Percentiles rank a stretch among this genome's conserved stretches.
These are phyloP conservation scores for Logfia minima DNA, from an alignment of 129 eudicot genomes.

Conservation along the genomic window DNA sequence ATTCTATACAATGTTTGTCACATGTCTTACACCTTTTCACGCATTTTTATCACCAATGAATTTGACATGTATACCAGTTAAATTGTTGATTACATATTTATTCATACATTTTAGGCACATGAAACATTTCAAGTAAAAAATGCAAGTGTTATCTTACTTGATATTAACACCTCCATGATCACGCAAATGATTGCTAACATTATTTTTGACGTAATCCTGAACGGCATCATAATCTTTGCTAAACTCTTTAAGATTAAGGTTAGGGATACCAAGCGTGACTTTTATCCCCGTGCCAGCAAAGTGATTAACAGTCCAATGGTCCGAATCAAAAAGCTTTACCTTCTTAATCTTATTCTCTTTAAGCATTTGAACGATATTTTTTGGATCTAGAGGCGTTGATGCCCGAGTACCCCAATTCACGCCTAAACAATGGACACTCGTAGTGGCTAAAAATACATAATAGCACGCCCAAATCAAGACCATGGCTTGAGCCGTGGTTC, in stretches of 20 bases:
- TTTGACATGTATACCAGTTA: no score
- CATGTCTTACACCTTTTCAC: no score
- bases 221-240: slow-evolving; percentile 30
- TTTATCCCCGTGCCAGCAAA: slow-evolving; percentile 49
- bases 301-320: slow-evolving; percentile 34
- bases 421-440: slow-evolving; percentile 26
- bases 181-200: slow-evolving; percentile 32
- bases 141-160: slow-evolving; percentile 25
- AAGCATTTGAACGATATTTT: slow-evolving; percentile 39
- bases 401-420: slow-evolving; percentile 54
- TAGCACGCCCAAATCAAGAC: slow-evolving; percentile 37
- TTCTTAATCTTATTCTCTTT: slow-evolving; percentile 50
- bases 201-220: slow-evolving; percentile 42
- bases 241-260: slow-evolving; percentile 30
- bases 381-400: slow-evolving; percentile 39
- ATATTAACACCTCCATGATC: slow-evolving; percentile 43
- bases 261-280: slow-evolving; percentile 52
- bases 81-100: no score
- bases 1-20: no score
- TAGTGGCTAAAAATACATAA: slow-evolving; percentile 17
- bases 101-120: no score
- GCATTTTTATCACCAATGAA: no score
- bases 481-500: slow-evolving; percentile 50
- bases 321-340: slow-evolving; percentile 60
- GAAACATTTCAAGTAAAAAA: no score